A percentile compares a stretch with the other conserved stretches of the same genome.
Conservation (phyloP, 2,329 filamentous ascomycete genomes). For the Graphiopsis chlorocephala region DNA sequence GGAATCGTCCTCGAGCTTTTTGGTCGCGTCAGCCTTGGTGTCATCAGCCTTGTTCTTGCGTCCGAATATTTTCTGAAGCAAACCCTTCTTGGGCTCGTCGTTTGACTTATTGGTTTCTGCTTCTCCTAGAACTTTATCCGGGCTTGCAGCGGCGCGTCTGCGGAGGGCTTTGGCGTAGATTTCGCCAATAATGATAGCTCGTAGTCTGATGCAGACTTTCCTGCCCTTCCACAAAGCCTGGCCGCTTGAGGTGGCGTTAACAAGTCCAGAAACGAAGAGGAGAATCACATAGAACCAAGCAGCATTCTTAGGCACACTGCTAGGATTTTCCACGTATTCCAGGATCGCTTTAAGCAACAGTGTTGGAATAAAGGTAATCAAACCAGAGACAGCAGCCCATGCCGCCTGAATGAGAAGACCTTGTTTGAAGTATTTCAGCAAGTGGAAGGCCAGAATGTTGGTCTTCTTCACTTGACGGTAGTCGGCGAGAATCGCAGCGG, state of each 20-base stretch:
- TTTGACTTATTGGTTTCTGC: conserved; percentile 42
- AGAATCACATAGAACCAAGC: conserved; percentile 95
- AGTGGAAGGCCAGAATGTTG: conserved; percentile 71
- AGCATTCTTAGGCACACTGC: conserved; percentile 73
- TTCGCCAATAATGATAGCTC: conserved; percentile 93
- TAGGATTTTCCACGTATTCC: conserved; percentile 86
- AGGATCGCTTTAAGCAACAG: conserved; percentile 87
- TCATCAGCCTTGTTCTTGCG: conserved; percentile 58
- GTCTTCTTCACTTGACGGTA: conserved; percentile 87
- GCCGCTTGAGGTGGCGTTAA: conserved; percentile 79
- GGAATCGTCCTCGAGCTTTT: conserved; percentile 26
- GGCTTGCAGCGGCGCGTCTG: conserved; percentile 74
- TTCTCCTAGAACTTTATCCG: conserved; percentile 68
- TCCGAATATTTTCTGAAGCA: conserved; percentile 54
- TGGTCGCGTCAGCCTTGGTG: conserved; percentile 39
- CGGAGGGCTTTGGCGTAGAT: conserved; percentile 95
- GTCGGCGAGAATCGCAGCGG: conserved; percentile 71
- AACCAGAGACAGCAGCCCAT: conserved; percentile 74
- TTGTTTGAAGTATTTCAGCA: conserved; percentile 79
- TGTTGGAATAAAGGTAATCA: conserved; percentile 89
- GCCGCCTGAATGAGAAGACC: conserved; percentile 72
- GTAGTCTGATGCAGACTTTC: conserved; percentile 87
- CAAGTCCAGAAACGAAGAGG: conserved; percentile 75
- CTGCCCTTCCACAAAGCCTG: conserved; percentile 91
- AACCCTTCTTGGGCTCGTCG: conserved; percentile 41